phyloP scores from a whole-genome alignment of 2,329 filamentous ascomycete species.

The Aspergillus sp. region DNA sequence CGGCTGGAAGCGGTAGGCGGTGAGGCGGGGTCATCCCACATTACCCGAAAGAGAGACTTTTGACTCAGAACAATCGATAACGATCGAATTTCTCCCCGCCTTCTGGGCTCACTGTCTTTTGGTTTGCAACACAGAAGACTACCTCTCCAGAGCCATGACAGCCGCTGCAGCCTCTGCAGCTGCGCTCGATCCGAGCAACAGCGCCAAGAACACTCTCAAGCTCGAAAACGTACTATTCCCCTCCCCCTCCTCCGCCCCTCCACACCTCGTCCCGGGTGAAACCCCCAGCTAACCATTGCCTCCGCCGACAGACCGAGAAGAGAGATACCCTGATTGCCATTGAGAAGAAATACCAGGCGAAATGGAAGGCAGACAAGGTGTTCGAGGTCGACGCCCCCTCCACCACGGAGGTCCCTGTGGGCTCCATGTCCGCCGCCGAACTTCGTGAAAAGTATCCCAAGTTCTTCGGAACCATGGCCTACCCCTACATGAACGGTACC shows the following conservation, averaged over 20 bases:
- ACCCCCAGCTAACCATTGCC: constrained; percentile 14
- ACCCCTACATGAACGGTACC: constrained; percentile 82
- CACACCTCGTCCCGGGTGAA: constrained; percentile 11
- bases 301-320: constrained; percentile 28
- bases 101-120: constrained; percentile 16
- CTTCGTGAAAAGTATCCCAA: constrained; percentile 81
- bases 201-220: constrained; percentile 62
- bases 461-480: constrained; percentile 80
- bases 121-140: constrained; percentile 26
- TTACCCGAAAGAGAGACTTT: constrained; percentile 7
- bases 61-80: constrained; percentile 10
- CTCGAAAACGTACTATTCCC: constrained; percentile 55
- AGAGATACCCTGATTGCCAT: constrained; percentile 32
- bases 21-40: constrained; percentile 18
- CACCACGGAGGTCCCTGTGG: constrained; percentile 71
- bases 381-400: constrained; percentile 88
- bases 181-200: constrained; percentile 55
- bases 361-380: constrained; percentile 73
- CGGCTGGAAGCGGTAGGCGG: constrained; percentile 15
- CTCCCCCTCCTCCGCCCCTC: constrained; percentile 24
- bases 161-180: constrained; percentile 52
- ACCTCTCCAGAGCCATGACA: constrained; percentile 34
- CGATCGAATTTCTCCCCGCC: constrained; percentile 6
- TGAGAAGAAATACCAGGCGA: constrained; percentile 89
- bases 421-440: constrained; percentile 70